Base-by-base conservation (phyloP, 352 stramenopile genomes). In the Hyaloperonospora brassicae region DNA sequence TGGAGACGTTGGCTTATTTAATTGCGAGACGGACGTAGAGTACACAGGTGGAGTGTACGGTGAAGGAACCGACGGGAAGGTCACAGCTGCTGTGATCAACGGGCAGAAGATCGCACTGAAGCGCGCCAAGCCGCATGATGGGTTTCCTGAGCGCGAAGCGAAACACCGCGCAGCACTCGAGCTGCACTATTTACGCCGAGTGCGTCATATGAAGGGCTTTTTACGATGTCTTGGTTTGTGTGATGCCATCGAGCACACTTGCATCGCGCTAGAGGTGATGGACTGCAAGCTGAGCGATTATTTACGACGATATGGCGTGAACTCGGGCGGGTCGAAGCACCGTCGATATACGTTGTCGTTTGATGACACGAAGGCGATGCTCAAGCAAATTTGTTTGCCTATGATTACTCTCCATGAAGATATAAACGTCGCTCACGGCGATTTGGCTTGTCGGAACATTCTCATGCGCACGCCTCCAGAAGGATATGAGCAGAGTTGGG, bases 241-340 rank as follows among this genome's bases (percentile, higher is more conserved):
- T 47, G 82, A 93, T 50, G 82, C 62, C 31, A 90, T 93, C 38
- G 78, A 89, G 34, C 82, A 93, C 50, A 93, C 82, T 10, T 93
- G 82, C 50, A 93, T 93, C 31, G 82, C 82, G 1, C 59, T 93
- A 6, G 82, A 93, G 53, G 82, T 93, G n/a, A 87, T 93, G 79
- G 80, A 93, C 52, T 90, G 82, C 62, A 93, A 93, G 51, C 66
- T 93, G 11, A 93, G 82, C 52, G 82, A 93, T 56, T 93, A 93
- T 59, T 65, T 90, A 63, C 66, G 82, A 47, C 62, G 75, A 30
- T 87, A 89, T 47, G 79, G 81, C 5, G 67, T 66, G 17, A 73
- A 68, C 51, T 70, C 50, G 10, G 62, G 58, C 2, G 55, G 61
- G 2, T 73, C 68, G 1, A 72, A 66, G 17, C 75, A 82, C 39